Evolutionary conservation across 768 basidiomycete species (phyloP), one percentile per base, ranked within the genome.

Genomic region (Phallus indusiatus): DNA sequence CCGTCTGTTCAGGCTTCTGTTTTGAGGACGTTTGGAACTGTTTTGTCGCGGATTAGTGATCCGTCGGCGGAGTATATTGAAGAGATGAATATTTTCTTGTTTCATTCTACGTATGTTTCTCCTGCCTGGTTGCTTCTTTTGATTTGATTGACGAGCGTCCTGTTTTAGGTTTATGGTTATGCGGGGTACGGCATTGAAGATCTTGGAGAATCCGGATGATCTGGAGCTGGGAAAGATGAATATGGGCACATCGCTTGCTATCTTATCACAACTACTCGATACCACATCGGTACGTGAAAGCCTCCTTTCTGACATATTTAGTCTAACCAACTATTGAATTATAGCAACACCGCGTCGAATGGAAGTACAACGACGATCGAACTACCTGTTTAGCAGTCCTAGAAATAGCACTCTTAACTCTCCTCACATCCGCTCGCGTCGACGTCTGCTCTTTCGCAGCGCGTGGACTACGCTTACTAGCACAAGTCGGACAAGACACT

Each of bases 371-470:
- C 11, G 18, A 58, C 37, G 73, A 72, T 8, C 85, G 86, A 36
- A 70, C 82, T 2, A 76, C 85, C 1, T 82, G 85, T 2, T 82
- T 92, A 64, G 78, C 79, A 1, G 67, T 91, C 11, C 76, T 80
- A 1, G 90, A 92, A 69, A 84, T 90, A 42, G 81, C 86, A 0
- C 82, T 88, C 63, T 75, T 89, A 5, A 81, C 87, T 12, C 78
- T 83, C 0, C 71, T 93, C 54, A 83, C 86, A 1, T 88, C 89
- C 5, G 80, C 81, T 2, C 85, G 86, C 55, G 81, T 76, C 51
- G 75, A 75, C 28, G 80, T 90, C 24, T 86, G 86, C 18, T 78
- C 83, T 35, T 68, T 83, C 34, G 87, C 90, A 1, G 84, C 85
- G 1, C 80, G 79, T 60, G 81, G 83, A 22, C 75, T 92, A 55